These are phyloP conservation scores for Aspergillus cejpii DNA, from an alignment of 2,329 filamentous ascomycete genomes.

Conservation along the genomic window DNA sequence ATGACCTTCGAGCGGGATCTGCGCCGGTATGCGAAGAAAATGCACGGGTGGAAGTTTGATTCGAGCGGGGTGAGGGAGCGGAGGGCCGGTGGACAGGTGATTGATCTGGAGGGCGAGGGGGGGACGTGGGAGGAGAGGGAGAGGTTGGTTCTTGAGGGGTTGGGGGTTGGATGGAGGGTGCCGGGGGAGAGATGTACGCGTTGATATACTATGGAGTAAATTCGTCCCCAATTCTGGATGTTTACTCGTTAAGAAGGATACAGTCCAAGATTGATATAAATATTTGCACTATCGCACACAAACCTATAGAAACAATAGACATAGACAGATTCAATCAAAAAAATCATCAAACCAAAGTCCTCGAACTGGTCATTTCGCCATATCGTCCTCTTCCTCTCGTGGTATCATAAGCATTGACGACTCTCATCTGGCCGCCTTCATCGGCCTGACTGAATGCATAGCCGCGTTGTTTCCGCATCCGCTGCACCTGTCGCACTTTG, in stretches of 20 bases:
- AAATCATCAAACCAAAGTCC: conserved; percentile 26
- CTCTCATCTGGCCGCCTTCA: conserved; percentile 79
- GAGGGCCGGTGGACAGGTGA: conserved; percentile 56
- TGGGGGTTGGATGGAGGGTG: conserved; percentile 62
- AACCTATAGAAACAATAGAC: neutral
- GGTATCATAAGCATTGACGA: conserved; percentile 96
- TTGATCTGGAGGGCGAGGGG: conserved; percentile 57
- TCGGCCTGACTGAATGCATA: conserved; percentile 98
- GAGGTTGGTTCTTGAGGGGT: conserved; percentile 67
- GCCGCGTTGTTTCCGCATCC: conserved; percentile 97
- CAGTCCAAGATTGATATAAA: too few species aligned
- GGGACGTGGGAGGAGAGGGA: conserved; percentile 64
- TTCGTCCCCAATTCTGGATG: too few species aligned
- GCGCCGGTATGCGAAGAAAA: conserved; percentile 67
- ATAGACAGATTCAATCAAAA: conserved; percentile 2
- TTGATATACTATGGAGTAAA: conserved; percentile 32
- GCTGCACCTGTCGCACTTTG: conserved; percentile 95
- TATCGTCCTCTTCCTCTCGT: conserved; percentile 85
- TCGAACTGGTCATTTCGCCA: conserved; percentile 80
- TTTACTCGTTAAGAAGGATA: neutral
- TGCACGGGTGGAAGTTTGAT: conserved; percentile 75
- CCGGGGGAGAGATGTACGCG: conserved; percentile 64
- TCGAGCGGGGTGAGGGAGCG: conserved; percentile 74
- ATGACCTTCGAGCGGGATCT: conserved; percentile 88
- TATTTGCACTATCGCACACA: too few species aligned